Percentiles rank a stretch among this genome's conserved stretches.
Evolutionary conservation across 108 stramenopile genomes (phyloP).

Genomic region (Asterionellopsis glacialis): DNA sequence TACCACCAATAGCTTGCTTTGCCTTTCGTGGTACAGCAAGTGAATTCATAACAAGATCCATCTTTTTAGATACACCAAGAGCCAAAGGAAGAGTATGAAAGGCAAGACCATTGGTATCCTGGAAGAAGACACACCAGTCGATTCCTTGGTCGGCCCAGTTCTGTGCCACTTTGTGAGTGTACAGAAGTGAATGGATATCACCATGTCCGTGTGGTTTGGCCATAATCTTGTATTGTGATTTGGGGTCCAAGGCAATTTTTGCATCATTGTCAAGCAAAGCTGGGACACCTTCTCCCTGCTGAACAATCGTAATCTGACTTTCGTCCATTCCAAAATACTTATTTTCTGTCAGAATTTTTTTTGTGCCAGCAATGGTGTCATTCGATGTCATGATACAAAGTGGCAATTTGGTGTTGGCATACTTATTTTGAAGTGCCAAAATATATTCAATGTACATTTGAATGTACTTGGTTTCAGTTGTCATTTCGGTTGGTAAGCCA

Average conservation of each 20-base stretch:
- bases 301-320: slow-evolving; percentile 90
- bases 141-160: slow-evolving; percentile 75
- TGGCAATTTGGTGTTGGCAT: slow-evolving; percentile 68
- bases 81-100: slow-evolving; percentile 90
- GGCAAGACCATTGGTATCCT: slow-evolving; percentile 99
- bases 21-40: slow-evolving; percentile 94
- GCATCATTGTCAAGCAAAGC: slow-evolving; percentile 89
- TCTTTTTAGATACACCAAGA: slow-evolving; percentile 84
- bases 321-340: slow-evolving; percentile 88
- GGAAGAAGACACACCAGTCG: slow-evolving; percentile 93
- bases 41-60: slow-evolving; percentile 92
- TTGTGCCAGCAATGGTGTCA: slow-evolving; percentile 91
- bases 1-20: slow-evolving; percentile 97
- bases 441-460: slow-evolving; percentile 92
- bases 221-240: slow-evolving; percentile 68
- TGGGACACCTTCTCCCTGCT: slow-evolving; percentile 95
- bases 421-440: slow-evolving; percentile 80
- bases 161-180: slow-evolving; percentile 77
- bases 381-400: slow-evolving; percentile 97
- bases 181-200: slow-evolving; percentile 95
- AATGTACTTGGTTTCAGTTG: slow-evolving; percentile 85
- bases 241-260: slow-evolving; percentile 74
- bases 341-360: slow-evolving; percentile 70
- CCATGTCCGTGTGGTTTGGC: slow-evolving; percentile 99
- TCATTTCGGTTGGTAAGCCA: slow-evolving; percentile 88